phyloP scores from a whole-genome alignment of 371 early-diverging fungal species.

The Vairimorpha apis region DNA sequence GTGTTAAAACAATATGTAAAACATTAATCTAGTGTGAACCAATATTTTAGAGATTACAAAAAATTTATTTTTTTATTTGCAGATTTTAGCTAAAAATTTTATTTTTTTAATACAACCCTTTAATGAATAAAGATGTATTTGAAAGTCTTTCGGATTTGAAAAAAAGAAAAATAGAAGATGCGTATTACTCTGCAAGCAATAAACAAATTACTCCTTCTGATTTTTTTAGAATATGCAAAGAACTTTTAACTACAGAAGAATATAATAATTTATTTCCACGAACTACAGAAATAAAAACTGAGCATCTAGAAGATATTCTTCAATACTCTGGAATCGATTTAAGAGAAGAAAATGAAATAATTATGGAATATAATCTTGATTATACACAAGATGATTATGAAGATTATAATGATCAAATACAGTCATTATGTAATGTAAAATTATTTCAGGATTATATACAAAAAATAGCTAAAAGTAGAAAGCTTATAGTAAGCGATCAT shows the following conservation, averaged over 20 bases:
- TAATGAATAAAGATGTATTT: conserved; percentile 56
- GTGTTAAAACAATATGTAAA: no score
- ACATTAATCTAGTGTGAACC: no score
- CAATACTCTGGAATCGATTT: conserved; percentile 64
- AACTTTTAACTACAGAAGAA: conserved; percentile 26
- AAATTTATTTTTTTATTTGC: no score
- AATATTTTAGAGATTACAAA: no score
- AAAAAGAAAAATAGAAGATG: conserved; percentile 52
- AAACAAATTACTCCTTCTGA: conserved; percentile 51
- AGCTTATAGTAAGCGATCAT: conserved; percentile 52
- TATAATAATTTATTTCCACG: conserved; percentile 43
- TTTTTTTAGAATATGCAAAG: conserved; percentile 47
- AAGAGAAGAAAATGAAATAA: conserved; percentile 62
- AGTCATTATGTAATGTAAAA: conserved; percentile 56
- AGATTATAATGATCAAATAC: conserved; percentile 45
- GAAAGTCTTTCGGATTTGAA: conserved; percentile 47
- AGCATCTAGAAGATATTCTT: conserved; percentile 63
- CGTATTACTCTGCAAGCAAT: conserved; percentile 33
- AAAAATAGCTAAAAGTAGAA: conserved; percentile 48
- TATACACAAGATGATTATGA: conserved; percentile 32
- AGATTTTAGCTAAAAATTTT: no score
- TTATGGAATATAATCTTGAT: conserved; percentile 53
- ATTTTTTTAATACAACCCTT: conserved; percentile 32
- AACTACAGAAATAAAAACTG: conserved; percentile 61
- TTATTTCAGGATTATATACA: conserved; percentile 57